phyloP scores from a whole-genome alignment of 148 eudicot genomes.

The Agrostemma githago region DNA sequence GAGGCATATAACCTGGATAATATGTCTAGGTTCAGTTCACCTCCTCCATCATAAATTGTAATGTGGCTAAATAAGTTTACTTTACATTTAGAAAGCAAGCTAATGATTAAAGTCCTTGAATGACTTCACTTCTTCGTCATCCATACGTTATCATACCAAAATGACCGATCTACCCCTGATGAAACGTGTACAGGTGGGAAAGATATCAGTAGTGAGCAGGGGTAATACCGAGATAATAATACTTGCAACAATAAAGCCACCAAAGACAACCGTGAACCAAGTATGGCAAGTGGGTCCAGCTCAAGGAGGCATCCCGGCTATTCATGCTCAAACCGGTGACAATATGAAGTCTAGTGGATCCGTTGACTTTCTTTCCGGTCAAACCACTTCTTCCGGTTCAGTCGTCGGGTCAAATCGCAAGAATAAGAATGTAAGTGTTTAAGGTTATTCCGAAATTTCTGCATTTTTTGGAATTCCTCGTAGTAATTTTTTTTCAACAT shows the following conservation, averaged over 20 bases:
- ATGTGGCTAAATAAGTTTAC: too few species aligned
- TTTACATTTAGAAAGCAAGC: not conserved
- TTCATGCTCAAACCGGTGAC: conserved; percentile 20
- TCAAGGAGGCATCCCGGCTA: conserved; percentile 15
- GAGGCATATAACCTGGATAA: too few species aligned
- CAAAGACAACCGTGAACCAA: conserved; percentile 52
- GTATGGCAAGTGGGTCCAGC: conserved; percentile 81
- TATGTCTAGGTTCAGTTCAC: too few species aligned
- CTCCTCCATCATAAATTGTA: too few species aligned
- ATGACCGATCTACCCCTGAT: conserved; percentile 2
- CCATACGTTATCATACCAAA: not conserved
- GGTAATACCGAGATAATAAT: conserved; percentile 40
- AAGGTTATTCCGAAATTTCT: not conserved
- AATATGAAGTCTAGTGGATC: conserved; percentile 35
- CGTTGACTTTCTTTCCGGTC: conserved; percentile 49
- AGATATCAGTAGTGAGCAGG: conserved; percentile 32
- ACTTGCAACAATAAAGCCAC: conserved; percentile 58
- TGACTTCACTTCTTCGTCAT: not conserved
- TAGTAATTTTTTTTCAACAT: too few species aligned
- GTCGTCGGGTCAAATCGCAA: conserved; percentile 5
- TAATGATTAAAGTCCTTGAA: not conserved
- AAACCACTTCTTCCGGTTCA: conserved; percentile 20
- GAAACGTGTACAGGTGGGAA: conserved; percentile 22
- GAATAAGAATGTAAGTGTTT: conserved; percentile 35
- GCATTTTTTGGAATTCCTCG: not conserved